Evolutionary conservation across 2,329 filamentous ascomycete genomes (phyloP), one percentile per base, ranked within the genome.

Genomic region (Arthrobotrys musiformis): DNA sequence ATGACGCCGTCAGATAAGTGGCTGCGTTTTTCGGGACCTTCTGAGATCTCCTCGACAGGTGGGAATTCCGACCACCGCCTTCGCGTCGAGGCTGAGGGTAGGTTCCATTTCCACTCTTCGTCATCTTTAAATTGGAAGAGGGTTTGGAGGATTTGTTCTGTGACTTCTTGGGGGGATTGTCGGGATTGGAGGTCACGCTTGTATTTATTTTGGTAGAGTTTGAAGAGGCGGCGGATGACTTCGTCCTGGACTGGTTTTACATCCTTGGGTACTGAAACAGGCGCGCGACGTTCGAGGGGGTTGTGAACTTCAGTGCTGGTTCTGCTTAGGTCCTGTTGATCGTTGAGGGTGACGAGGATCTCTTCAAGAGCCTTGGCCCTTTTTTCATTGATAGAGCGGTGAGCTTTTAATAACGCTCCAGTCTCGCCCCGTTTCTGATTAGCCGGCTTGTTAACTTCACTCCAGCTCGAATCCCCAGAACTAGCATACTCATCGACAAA

Each of bases 61-160:
- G 54, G 33, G 17, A 17, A 58, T 15, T 58, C 33, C 6, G 17
- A 8, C 30, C 54, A 26, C 15, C 54, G 54, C 17, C n/a, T 40
- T 2, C 30, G 30, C 0, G 11, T 19, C 9, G 33, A 15, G 9
- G 11, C 13, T 15, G 15, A 2, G 15, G 46, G 33, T 24, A 11
- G 8, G n/a, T 58, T 33, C 15, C 54, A 17, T 24, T 58, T 58
- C 30, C 30, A 58, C 8, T 30, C 19, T 6, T 58, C 54, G 4
- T 40, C 19, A 5, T 58, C 54, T 26, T 58, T 33, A 33, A 58
- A 58, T 15, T 33, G 54, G 54, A 58, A 58, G 13, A 58, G 54
- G 11, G 35, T 40, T 28, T 58, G 54, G 9, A 58, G 54, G 11
- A 58, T 58, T 9, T 40, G 54, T 40, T 33, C 17, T 8, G 54